Conservation (phyloP, 23 red algal genomes). For the Chondrus crispus region DNA sequence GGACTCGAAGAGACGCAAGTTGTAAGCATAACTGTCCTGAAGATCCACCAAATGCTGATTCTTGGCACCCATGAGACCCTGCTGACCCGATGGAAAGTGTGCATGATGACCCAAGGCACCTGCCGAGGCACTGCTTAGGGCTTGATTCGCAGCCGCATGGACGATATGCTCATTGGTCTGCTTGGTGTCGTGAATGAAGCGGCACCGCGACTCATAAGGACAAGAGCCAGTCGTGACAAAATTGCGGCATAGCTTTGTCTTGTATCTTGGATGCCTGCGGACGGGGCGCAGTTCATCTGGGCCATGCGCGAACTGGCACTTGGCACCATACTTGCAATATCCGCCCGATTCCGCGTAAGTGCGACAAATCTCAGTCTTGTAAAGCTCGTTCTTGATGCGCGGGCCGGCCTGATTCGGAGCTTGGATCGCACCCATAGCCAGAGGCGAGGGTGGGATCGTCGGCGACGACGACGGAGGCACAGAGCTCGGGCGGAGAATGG, state of each 20-base stretch:
- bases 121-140: no score
- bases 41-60: no score
- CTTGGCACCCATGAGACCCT: no score
- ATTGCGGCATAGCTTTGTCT: constrained; percentile 87
- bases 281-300: constrained; percentile 62
- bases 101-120: no score
- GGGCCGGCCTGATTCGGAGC: no score
- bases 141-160: not conserved
- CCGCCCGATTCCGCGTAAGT: constrained; percentile 52
- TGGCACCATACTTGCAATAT: constrained; percentile 59
- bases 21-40: no score
- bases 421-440: no score
- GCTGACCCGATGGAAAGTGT: no score
- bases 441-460: no score
- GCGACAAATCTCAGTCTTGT: constrained; percentile 92
- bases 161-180: not conserved
- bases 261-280: constrained; percentile 81
- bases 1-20: no score
- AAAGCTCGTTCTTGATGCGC: constrained; percentile 65
- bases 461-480: no score
- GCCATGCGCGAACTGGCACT: constrained; percentile 94
- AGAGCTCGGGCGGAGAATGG: no score
- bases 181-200: constrained; percentile 69
- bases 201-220: constrained; percentile 73
- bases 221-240: constrained; percentile 62